These are phyloP conservation scores for Nevesoporus exiguus DNA, from an alignment of 768 basidiomycete genomes.

Conservation along the genomic window DNA sequence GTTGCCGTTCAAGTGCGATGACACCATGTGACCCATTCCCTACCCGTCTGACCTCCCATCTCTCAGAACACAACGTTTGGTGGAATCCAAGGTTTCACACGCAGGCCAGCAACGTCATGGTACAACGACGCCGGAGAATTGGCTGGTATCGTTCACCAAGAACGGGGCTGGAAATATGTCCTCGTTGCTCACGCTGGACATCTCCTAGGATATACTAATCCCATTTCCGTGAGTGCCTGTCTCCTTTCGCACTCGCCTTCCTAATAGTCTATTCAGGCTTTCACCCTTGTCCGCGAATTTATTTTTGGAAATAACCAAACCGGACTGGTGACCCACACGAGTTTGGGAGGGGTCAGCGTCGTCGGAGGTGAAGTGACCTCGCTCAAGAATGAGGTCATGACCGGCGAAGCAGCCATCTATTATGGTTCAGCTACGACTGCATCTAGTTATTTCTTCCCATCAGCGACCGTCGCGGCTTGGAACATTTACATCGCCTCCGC, in stretches of 20 bases:
- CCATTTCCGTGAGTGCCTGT: slow-evolving; percentile 40
- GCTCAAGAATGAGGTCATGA: slow-evolving; percentile 45
- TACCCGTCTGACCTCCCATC: not conserved
- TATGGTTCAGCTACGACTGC: slow-evolving; percentile 45
- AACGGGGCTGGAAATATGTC: slow-evolving; percentile 55
- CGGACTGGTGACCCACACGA: slow-evolving; percentile 45
- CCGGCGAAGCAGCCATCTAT: slow-evolving; percentile 52
- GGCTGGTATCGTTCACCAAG: slow-evolving; percentile 70
- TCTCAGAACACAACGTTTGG: slow-evolving; percentile 76
- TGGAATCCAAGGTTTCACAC: slow-evolving; percentile 70
- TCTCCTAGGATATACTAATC: slow-evolving; percentile 33
- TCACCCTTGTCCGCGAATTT: slow-evolving; percentile 60
- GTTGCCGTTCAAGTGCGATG: slow-evolving; percentile 51
- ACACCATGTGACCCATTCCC: not conserved
- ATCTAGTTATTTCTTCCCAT: slow-evolving; percentile 52
- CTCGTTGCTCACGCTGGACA: slow-evolving; percentile 39
- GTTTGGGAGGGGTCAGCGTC: slow-evolving; percentile 28
- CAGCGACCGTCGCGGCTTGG: slow-evolving; percentile 58
- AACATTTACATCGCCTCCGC: slow-evolving; percentile 45
- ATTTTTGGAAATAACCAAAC: slow-evolving; percentile 61
- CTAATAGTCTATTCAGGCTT: slow-evolving; percentile 40
- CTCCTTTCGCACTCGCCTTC: not conserved
- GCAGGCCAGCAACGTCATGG: slow-evolving; percentile 67
- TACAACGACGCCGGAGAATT: slow-evolving; percentile 50
- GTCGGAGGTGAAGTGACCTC: slow-evolving; percentile 49